Evolutionary conservation across 2,329 filamentous ascomycete species (phyloP).

Genomic region (Cylindrodendrum hubeiense): DNA sequence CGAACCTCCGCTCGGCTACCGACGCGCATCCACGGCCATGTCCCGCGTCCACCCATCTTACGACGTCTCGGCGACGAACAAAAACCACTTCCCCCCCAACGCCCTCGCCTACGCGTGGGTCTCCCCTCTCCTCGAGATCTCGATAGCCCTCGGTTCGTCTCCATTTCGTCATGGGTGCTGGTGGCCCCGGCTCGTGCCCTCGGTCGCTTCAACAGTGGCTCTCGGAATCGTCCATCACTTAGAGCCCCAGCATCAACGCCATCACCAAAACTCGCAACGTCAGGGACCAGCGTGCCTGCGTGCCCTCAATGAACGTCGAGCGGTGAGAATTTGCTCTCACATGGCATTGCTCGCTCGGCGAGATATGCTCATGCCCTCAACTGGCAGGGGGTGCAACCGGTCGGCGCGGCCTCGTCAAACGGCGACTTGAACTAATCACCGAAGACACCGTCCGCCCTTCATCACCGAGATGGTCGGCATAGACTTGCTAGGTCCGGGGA

Average conservation of each 20-base stretch:
- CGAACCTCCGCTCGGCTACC: slow-evolving; percentile 44
- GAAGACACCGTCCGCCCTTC: neutral
- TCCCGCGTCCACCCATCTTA: slow-evolving; percentile 33
- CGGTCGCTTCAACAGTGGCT: slow-evolving; percentile 15
- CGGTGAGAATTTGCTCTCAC: neutral
- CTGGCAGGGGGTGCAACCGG: too few relatives aligned
- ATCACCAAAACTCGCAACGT: neutral
- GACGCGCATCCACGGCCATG: slow-evolving; percentile 36
- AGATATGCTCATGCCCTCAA: neutral
- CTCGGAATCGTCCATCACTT: neutral
- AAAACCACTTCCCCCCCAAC: slow-evolving; percentile 43
- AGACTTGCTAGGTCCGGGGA: neutral
- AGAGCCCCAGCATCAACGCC: neutral
- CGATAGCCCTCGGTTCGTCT: slow-evolving; percentile 16
- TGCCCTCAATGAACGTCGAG: neutral
- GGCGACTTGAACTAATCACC: neutral
- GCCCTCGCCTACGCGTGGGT: slow-evolving; percentile 30
- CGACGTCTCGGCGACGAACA: slow-evolving; percentile 33
- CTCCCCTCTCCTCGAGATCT: slow-evolving; percentile 30
- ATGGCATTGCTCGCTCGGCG: neutral
- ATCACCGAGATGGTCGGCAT: slow-evolving; percentile 9
- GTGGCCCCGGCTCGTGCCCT: slow-evolving; percentile 15
- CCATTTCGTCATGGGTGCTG: slow-evolving; percentile 13
- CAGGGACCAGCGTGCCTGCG: neutral
- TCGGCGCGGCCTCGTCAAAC: neutral